Evolutionary conservation across 306 rosid species (phyloP), one percentile per base, ranked within the genome.

Genomic region (Acacia acuminata): DNA sequence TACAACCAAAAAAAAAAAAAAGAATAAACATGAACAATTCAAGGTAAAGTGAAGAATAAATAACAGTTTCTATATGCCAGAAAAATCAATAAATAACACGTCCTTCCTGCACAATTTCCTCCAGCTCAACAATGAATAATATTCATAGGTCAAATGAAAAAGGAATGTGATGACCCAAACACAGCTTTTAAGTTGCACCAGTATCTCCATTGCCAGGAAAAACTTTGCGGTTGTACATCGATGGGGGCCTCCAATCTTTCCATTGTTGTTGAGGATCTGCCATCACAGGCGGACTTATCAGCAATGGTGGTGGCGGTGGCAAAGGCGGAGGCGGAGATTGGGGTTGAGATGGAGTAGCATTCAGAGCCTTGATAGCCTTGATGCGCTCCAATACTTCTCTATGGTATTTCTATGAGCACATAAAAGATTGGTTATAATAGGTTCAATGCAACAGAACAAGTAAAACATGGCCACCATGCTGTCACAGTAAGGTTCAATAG

Each of bases 371-470:
- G 67, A 79, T 65, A 84, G 96, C 90, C 75, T 9, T 60, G 67
- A 79, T 65, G 14, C 6, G 89, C 79, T 85, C 78, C 67, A 93
- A 73, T 42, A 90, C 85, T 17, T 86, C 94, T 79, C 85, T 90
- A 76, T 95, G 99, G 85, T 93, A 93, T 89, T 95, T 95, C 99
- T 93, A 92, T 25, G 47, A 73, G 48, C 56, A 74, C 45, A 9
- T 27, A 63, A 45, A n/a, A 3, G 60, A 22, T 60, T 22, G 2
- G 66, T 60, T 60, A 24, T 9, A 24, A 3, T 11, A 60, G 16
- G 34, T 60, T 60, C 55, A 65, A 68, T 14, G 77, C 36, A 79
- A 79, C 80, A 80, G 14, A 32, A 55, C 15, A 14, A 74, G 38
- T 38, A 38, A 38, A 0, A 6, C 80, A 36, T 34, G 60, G 24